Percentiles rank a stretch among this genome's conserved stretches.
Evolutionary conservation across 2,329 filamentous ascomycete species (phyloP).

Genomic region (Pseudocercospora crystallina): DNA sequence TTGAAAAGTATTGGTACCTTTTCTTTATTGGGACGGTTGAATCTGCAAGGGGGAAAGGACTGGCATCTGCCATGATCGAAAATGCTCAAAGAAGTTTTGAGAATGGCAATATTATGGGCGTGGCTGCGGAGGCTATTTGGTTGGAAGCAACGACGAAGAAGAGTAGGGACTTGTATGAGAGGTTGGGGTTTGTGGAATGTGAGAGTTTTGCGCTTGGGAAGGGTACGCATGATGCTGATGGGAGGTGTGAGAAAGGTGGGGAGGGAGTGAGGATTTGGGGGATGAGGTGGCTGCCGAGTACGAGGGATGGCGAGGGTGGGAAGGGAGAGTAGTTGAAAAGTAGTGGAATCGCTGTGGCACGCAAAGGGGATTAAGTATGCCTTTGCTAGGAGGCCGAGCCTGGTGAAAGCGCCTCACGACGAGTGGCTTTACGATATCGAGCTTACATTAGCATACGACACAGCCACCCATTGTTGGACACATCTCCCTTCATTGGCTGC

Average conservation of each 20-base stretch:
- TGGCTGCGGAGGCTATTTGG: slow-evolving; percentile 23
- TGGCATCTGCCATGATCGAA: slow-evolving; percentile 22
- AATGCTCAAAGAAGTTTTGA: slow-evolving; percentile 14
- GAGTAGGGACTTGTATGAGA: slow-evolving; percentile 24
- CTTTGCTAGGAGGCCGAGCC: too few species aligned
- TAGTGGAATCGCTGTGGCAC: too few species aligned
- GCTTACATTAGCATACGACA: too few species aligned
- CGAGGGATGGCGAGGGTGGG: not conserved
- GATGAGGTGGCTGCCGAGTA: slow-evolving; percentile 29
- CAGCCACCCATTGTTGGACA: too few species aligned
- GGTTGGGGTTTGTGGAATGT: slow-evolving; percentile 24
- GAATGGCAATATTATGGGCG: not conserved
- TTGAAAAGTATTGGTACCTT: slow-evolving; percentile 25
- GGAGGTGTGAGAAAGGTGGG: slow-evolving; percentile 22
- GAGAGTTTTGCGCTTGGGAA: slow-evolving; percentile 22
- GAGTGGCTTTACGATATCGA: too few species aligned
- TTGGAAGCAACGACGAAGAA: slow-evolving; percentile 29
- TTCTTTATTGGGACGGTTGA: slow-evolving; percentile 29
- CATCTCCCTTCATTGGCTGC: too few species aligned
- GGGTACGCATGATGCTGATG: slow-evolving; percentile 20
- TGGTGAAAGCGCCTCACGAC: too few species aligned
- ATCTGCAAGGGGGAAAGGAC: slow-evolving; percentile 21
- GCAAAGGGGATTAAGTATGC: too few species aligned
- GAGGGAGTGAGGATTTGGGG: slow-evolving; percentile 24
- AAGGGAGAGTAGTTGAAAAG: too few species aligned